Percentiles rank a stretch among this genome's conserved stretches.
Conservation (phyloP, 495 filamentous ascomycete species). For the Xylaria acuta region DNA sequence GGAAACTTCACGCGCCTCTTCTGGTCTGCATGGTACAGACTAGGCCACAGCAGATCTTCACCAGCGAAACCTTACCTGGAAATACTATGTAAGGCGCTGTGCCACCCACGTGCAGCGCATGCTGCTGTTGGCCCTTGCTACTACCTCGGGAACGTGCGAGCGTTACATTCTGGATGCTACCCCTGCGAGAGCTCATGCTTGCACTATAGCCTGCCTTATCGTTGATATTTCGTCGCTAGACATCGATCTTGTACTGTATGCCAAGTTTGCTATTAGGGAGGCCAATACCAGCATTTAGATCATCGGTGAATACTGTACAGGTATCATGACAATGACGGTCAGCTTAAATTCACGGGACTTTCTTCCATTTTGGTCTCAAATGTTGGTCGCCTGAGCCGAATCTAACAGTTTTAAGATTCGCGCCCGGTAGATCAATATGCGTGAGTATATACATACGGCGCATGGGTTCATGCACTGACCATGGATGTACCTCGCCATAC, state of each 20-base stretch:
- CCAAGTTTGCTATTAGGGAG: neutral
- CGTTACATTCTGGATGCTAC: slow-evolving; percentile 26
- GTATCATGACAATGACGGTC: neutral
- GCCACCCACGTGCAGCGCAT: slow-evolving; percentile 23
- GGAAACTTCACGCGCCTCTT: neutral
- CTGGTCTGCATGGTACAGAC: neutral
- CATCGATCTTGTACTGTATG: neutral
- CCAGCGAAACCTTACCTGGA: slow-evolving; percentile 10
- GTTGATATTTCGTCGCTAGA: neutral
- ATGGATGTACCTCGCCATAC: neutral
- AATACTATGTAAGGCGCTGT: slow-evolving; percentile 16
- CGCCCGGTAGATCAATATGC: slow-evolving; percentile 16
- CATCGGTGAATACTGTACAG: neutral
- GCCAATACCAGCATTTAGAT: neutral
- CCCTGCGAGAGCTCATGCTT: slow-evolving; percentile 3
- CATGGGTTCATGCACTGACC: slow-evolving; percentile 24
- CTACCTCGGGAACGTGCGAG: slow-evolving; percentile 26
- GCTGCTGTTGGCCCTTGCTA: slow-evolving; percentile 1
- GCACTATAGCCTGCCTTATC: neutral
- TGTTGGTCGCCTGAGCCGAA: neutral
- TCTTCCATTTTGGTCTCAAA: neutral
- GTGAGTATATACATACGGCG: neutral
- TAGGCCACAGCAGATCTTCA: neutral
- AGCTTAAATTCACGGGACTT: neutral
- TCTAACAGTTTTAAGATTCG: neutral